phyloP scores from a whole-genome alignment of 805 yeast genomes.

The Candida montana region DNA sequence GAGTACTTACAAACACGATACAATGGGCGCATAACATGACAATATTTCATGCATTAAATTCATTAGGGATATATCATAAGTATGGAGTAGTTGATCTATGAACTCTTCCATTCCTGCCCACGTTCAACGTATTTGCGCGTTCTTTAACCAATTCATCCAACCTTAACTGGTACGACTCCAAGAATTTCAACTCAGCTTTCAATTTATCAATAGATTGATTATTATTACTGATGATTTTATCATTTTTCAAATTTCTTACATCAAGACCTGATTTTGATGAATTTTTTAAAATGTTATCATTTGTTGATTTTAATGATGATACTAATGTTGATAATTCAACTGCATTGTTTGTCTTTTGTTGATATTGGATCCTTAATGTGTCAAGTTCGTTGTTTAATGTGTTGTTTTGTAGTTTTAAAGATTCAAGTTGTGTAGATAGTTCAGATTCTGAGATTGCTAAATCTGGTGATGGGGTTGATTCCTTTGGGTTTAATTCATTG shows the following conservation, averaged over 20 bases:
- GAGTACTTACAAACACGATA: too few relatives aligned
- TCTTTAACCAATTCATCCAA: conserved; percentile 19
- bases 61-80: too few relatives aligned
- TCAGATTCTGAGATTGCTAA: conserved; percentile 23
- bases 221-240: conserved; percentile 7
- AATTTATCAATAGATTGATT: conserved; percentile 7
- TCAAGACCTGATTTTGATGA: conserved; percentile 31
- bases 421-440: conserved; percentile 29
- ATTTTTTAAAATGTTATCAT: conserved; percentile 25
- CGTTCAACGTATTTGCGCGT: conserved; percentile 15
- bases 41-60: too few relatives aligned
- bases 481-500: conserved; percentile 7
- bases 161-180: conserved; percentile 14
- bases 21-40: too few relatives aligned
- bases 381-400: conserved; percentile 1
- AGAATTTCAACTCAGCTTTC: conserved; percentile 13
- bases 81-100: conserved; percentile 26
- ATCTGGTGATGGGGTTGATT: conserved; percentile 12
- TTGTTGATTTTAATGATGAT: conserved; percentile 20
- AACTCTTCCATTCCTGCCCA: conserved; percentile 26
- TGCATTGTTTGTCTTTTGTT: conserved; percentile 40
- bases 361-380: conserved; percentile 37
- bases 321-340: conserved; percentile 35
- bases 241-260: conserved; percentile 18
- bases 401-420: conserved; percentile 24